Evolutionary conservation across 2,329 filamentous ascomycete genomes (phyloP).

Genomic region (Penicillium vulpinum): DNA sequence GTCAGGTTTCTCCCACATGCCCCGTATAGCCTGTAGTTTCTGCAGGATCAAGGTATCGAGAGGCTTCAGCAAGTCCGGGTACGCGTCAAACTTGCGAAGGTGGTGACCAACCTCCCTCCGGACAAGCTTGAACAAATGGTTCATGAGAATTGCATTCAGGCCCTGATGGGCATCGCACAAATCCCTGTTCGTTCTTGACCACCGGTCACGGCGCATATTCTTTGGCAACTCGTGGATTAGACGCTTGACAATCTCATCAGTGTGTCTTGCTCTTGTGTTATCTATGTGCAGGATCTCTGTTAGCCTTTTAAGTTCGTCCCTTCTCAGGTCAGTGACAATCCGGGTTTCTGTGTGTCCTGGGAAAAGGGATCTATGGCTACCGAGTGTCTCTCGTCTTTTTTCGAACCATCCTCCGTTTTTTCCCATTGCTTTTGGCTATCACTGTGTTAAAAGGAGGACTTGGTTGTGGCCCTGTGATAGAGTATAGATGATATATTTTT

Average conservation of each 20-base stretch:
- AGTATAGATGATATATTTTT: neutral
- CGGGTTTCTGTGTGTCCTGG: slow-evolving; percentile 18
- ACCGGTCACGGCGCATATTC: slow-evolving; percentile 9
- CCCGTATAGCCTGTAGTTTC: slow-evolving; percentile 29
- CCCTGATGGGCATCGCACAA: slow-evolving; percentile 26
- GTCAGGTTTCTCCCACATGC: slow-evolving; percentile 33
- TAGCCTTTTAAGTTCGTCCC: slow-evolving; percentile 22
- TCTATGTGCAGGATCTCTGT: slow-evolving; percentile 26
- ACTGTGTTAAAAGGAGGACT: neutral
- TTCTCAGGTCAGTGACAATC: slow-evolving; percentile 21
- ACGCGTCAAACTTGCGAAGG: slow-evolving; percentile 21
- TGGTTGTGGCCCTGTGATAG: neutral
- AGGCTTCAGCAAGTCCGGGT: slow-evolving; percentile 13
- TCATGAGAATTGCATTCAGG: slow-evolving; percentile 27
- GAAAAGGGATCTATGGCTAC: neutral
- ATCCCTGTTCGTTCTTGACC: neutral
- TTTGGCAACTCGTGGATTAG: slow-evolving; percentile 21
- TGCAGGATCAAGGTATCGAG: slow-evolving; percentile 18
- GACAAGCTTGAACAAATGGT: slow-evolving; percentile 21
- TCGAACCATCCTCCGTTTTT: slow-evolving; percentile 1
- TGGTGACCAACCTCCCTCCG: slow-evolving; percentile 27
- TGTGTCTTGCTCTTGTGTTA: slow-evolving; percentile 9
- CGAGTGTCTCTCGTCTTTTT: neutral
- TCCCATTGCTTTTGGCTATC: neutral
- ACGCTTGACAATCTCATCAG: slow-evolving; percentile 6